Conservation (phyloP, 2,329 filamentous ascomycete genomes). For the Calonectria multiphialidica region DNA sequence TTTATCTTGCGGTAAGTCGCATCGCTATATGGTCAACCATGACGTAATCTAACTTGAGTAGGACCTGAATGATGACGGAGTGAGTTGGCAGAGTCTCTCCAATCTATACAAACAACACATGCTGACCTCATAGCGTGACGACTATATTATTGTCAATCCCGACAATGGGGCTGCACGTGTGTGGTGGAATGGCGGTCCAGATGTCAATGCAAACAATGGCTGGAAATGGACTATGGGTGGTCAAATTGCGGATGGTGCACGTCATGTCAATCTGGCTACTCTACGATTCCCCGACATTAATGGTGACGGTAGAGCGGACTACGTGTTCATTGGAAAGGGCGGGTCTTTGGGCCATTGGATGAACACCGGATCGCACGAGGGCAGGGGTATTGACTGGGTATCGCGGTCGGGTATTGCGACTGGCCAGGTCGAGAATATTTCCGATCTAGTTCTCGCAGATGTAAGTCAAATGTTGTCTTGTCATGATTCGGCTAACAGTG, state of each 20-base stretch:
- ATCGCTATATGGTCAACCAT: no score
- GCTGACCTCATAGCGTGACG: neutral
- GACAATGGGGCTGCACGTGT: neutral
- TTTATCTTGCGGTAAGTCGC: neutral
- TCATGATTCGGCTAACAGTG: no score
- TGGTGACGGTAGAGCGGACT: neutral
- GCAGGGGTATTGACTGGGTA: neutral
- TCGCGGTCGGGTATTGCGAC: conserved; percentile 16
- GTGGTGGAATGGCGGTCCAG: neutral
- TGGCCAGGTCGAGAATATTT: neutral
- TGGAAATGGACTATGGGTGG: neutral
- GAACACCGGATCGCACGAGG: neutral
- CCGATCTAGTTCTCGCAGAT: conserved; percentile 17
- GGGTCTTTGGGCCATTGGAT: neutral
- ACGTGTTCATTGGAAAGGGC: neutral
- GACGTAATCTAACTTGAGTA: neutral
- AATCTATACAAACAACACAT: neutral
- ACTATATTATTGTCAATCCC: neutral
- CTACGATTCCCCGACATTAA: neutral
- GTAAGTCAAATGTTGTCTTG: no score
- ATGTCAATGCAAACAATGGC: neutral
- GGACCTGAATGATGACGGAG: neutral
- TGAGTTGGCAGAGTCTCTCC: neutral
- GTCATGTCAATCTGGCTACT: neutral
- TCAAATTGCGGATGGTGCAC: neutral